Evolutionary conservation across 2,329 filamentous ascomycete genomes (phyloP).

Genomic region (Arthrinium phaeospermum): DNA sequence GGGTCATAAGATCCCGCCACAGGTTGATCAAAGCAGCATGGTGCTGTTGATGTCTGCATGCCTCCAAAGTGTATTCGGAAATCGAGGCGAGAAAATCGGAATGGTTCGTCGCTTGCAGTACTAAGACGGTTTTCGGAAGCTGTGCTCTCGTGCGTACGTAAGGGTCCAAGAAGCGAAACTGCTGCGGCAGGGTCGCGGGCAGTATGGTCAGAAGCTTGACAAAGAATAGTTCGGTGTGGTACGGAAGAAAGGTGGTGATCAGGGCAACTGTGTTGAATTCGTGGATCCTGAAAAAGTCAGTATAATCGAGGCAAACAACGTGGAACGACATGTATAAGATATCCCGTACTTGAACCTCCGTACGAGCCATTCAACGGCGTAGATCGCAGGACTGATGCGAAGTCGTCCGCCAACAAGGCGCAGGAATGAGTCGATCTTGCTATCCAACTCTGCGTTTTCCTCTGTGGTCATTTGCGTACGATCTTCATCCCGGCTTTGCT

Average conservation of each 20-base stretch:
- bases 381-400: conserved; percentile 84
- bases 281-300: conserved; percentile 68
- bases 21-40: conserved; percentile 83
- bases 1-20: conserved; percentile 87
- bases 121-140: conserved; percentile 80
- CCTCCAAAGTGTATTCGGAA: conserved; percentile 79
- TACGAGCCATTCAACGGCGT: conserved; percentile 93
- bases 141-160: conserved; percentile 80
- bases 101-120: conserved; percentile 83
- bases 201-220: conserved; percentile 86
- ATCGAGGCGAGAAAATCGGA: conserved; percentile 76
- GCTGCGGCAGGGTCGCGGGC: conserved; percentile 72
- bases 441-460: conserved; percentile 84
- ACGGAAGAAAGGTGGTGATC: conserved; percentile 88
- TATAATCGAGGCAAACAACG: neutral
- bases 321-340: neutral
- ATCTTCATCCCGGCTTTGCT: conserved; percentile 90
- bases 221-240: conserved; percentile 86
- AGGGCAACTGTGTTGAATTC: conserved; percentile 84
- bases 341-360: conserved; percentile 77
- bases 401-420: conserved; percentile 78
- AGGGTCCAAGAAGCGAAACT: conserved; percentile 84
- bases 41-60: conserved; percentile 73
- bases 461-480: conserved; percentile 79
- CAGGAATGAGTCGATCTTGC: conserved; percentile 80